Percentiles rank a stretch among this genome's conserved stretches.
These are phyloP conservation scores for Lecanicillium sp. DNA, from an alignment of 2,329 filamentous ascomycete genomes.

Conservation along the genomic window DNA sequence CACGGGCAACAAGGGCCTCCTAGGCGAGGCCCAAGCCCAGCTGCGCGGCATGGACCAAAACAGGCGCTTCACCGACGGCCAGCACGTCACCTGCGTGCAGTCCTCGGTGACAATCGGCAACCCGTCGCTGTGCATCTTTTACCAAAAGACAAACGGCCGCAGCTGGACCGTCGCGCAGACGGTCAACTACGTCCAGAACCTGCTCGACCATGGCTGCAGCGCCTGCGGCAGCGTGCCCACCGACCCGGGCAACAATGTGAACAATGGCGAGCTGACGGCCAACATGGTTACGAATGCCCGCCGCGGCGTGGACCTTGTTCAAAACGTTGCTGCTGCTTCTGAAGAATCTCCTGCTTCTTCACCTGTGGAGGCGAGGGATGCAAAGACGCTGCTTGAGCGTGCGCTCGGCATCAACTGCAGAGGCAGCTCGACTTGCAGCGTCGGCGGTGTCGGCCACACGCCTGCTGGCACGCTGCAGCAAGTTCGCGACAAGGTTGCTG, in stretches of 20 bases:
- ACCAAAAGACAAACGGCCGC: constrained; percentile 9
- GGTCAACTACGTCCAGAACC: constrained; percentile 5
- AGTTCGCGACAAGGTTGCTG: constrained; percentile 8
- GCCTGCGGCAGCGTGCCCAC: constrained; percentile 7
- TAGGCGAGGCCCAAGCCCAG: constrained; percentile 7
- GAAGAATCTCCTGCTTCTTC: constrained; percentile 7
- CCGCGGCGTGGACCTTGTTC: constrained; percentile 2
- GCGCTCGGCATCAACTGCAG: constrained; percentile 9
- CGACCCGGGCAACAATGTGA: constrained; percentile 11
- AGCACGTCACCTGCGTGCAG: constrained; percentile 9
- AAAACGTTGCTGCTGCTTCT: constrained; percentile 4
- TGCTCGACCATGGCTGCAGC: constrained; percentile 5
- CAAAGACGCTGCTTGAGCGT: constrained; percentile 3
- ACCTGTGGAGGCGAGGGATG: background rate
- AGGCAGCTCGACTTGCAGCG: constrained; percentile 8
- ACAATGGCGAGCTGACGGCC: constrained; percentile 10
- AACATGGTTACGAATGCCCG: constrained; percentile 10
- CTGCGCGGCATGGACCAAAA: constrained; percentile 10
- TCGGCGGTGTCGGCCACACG: constrained; percentile 6
- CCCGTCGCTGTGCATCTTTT: constrained; percentile 10
- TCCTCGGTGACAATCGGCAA: constrained; percentile 7
- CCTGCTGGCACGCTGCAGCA: constrained; percentile 7
- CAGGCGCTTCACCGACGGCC: constrained; percentile 7
- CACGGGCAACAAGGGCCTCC: constrained; percentile 8
- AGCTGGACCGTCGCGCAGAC: constrained; percentile 11